Base-by-base conservation (phyloP, 2,329 filamentous ascomycete genomes). In the Phaeosphaeria sp. region DNA sequence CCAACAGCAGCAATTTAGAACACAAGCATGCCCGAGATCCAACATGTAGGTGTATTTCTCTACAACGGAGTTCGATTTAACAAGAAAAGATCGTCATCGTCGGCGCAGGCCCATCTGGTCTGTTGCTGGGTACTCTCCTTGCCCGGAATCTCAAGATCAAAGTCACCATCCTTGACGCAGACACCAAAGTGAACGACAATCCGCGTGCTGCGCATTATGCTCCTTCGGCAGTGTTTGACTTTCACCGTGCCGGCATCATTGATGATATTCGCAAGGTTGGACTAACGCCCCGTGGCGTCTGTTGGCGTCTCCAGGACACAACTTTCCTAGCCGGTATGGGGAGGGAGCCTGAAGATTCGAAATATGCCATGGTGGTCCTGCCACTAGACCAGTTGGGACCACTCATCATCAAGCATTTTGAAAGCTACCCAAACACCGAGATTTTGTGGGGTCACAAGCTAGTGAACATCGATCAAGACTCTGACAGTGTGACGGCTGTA, bases 201-300 rank as follows among this genome's bases (percentile, higher is more conserved):
- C 87, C 87, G 0, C 84, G 87, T 25, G 87, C 87, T 15, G 84
- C 86, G 2, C 85, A 88, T 72, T 89, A 88, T 69, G 85, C 83
- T 3, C 80, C 84, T 0, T 81, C 85, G 0, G 86, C 85, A 1
- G 82, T 86, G 44, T 83, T 83, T 41, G 85, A 87, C 56, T 80
- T 90, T 49, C 69, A 78, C 42, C 81, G 84, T n/a, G 87, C 87
- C 0, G 87, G 87, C 0, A 81, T 89, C 11, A 75, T 89, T 18
- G 80, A 82, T n/a, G 80, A 83, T 64, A 75, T 84, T 15, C 77
- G 77, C 21, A 67, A 71, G 9, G 70, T 75, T 18, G 80, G 82
- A 23, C 76, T 83, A 53, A 67, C 76, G 18, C 77, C 81, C 21
- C 69, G 71, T 50, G 72, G 75, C 17, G 76, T 82, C 50, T 79